Evolutionary conservation across 306 rosid species (phyloP).

Genomic region (Sechiopsis laciniata): DNA sequence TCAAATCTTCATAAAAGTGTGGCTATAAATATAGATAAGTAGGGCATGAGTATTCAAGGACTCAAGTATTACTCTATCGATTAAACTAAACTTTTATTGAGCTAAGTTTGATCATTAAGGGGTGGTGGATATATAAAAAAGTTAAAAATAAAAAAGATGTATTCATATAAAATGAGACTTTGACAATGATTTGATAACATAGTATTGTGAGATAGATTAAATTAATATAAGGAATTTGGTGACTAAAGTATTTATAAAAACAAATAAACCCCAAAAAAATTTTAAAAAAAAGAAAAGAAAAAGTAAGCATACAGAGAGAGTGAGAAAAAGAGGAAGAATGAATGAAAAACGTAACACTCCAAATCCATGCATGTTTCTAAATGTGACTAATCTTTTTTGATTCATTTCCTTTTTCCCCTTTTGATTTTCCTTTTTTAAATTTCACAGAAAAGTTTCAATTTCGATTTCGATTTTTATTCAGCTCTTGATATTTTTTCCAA

Average conservation of each 20-base stretch:
- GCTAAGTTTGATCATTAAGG: too few species aligned
- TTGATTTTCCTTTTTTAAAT: neutral
- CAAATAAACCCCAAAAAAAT: too few species aligned
- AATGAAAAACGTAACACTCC: constrained; percentile 23
- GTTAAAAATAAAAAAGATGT: too few species aligned
- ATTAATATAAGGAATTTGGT: constrained; percentile 1
- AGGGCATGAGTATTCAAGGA: too few species aligned
- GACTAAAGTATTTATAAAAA: neutral
- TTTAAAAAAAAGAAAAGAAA: neutral
- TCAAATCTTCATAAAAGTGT: too few species aligned
- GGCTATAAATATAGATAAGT: too few species aligned
- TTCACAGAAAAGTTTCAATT: neutral
- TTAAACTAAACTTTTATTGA: too few species aligned
- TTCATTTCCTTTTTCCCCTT: neutral
- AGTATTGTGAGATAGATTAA: too few species aligned
- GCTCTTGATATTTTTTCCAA: constrained; percentile 14
- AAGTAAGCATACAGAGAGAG: neutral
- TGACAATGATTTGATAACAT: too few species aligned
- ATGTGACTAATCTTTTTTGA: neutral
- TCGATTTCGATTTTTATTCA: neutral
- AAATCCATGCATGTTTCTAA: constrained; percentile 21
- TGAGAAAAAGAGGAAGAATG: neutral
- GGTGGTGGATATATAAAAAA: too few species aligned
- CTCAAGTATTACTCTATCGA: too few species aligned
- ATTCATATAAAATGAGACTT: too few species aligned